Evolutionary conservation across 2,329 filamentous ascomycete genomes (phyloP), one percentile per base, ranked within the genome.

Genomic region (Xylaria arbuscula): DNA sequence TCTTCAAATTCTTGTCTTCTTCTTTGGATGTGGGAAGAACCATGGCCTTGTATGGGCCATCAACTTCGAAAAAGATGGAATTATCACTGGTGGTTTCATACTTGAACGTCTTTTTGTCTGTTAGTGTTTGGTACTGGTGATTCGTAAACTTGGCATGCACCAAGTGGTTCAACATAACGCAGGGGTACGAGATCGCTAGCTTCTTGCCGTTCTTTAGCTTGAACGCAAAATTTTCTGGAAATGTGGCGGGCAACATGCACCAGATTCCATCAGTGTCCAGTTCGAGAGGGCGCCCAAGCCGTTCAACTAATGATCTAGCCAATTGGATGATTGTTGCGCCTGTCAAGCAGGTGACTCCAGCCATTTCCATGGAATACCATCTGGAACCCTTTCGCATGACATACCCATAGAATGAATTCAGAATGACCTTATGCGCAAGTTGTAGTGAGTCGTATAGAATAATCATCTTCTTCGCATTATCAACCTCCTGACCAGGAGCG

Each of bases 361-460:
- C 96, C 96, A 99, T 99, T 79, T 99, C 96, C 88, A 99, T 91
- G 19, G 96, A 99, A 79, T 99, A 99, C 96, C 96, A 99, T 64
- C 96, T 90, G 45, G 96, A 99, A 40, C 96, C 96, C 79, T 99
- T 99, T 83, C 96, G 88, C 96, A 99, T 99, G 79, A 98, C 96
- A 78, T 99, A 99, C 71, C 96, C 96, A 75, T 99, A 99, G 84
- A 99, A 99, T 64, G 94, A 97, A 84, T 99, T 99, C 64, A 99
- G 80, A 86, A 99, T 99, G 83, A 99, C 96, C 80, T 99, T 99
- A 84, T 99, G 96, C 0, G 96, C 96, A 75, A 99, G 85, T 80
- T 99, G 97, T 66, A 99, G 85, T 0, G 96, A 99, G 79, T 99
- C 96, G 78, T 93, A 99, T 4, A 99, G 83, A 56, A 98, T 87